These are phyloP conservation scores for Moniliophthora roreri DNA, from an alignment of 1,284 basidiomycete genomes.

Conservation along the genomic window DNA sequence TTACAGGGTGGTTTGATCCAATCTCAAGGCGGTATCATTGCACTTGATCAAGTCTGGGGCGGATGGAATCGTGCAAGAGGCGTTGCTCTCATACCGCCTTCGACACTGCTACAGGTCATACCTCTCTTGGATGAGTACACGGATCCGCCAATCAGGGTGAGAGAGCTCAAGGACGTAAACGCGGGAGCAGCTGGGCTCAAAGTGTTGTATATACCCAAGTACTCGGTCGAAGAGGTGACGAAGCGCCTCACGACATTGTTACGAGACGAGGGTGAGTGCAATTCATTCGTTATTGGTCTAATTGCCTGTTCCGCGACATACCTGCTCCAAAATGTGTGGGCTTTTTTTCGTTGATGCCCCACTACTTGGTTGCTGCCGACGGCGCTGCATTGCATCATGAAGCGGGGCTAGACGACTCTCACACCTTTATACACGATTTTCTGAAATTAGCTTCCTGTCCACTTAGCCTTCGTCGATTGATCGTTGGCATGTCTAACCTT, in stretches of 20 bases:
- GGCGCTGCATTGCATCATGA: too few species aligned
- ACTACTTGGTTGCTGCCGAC: too few species aligned
- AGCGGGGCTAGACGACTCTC: too few species aligned
- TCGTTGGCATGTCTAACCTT: neutral
- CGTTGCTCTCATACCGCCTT: conserved; percentile 88
- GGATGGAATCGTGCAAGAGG: conserved; percentile 96
- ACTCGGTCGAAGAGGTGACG: conserved; percentile 64
- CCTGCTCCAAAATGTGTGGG: too few species aligned
- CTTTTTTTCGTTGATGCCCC: too few species aligned
- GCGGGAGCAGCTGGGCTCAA: conserved; percentile 56
- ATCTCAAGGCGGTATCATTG: conserved; percentile 69
- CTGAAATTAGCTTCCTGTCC: too few species aligned
- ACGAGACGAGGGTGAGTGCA: conserved; percentile 36
- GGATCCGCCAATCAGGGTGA: conserved; percentile 63
- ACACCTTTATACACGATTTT: too few species aligned
- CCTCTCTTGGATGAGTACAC: conserved; percentile 71
- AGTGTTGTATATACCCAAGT: conserved; percentile 84
- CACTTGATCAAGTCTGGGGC: conserved; percentile 95
- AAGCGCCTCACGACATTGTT: conserved; percentile 46
- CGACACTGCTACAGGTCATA: conserved; percentile 75
- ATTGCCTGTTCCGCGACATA: too few species aligned
- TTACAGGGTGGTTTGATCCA: conserved; percentile 48
- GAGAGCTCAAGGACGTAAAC: conserved; percentile 48
- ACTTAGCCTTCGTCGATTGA: too few species aligned
- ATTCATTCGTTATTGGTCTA: conserved; percentile 38